phyloP scores from a whole-genome alignment of 306 rosid species.

The Trifolium pratense region DNA sequence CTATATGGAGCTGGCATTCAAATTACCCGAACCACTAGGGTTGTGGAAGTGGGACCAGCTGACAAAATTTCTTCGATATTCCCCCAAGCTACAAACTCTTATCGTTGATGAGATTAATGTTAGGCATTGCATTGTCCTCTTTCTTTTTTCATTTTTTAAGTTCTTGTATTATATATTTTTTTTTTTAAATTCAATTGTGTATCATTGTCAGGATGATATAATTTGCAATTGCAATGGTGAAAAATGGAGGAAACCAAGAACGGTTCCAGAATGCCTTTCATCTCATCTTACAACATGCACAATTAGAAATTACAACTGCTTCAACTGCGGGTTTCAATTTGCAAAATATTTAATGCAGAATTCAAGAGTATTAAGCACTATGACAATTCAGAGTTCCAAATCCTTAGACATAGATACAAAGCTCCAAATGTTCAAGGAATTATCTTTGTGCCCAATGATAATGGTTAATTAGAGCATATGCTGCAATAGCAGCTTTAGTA shows the following conservation, averaged over 20 bases:
- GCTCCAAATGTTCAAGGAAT: neutral
- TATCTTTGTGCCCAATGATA: neutral
- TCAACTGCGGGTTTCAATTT: neutral
- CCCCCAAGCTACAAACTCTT: constrained; percentile 19
- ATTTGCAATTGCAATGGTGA: accelerated
- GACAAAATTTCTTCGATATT: neutral
- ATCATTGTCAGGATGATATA: neutral
- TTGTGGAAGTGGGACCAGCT: neutral
- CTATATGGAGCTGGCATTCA: neutral
- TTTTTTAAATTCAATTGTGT: neutral
- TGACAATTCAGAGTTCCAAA: neutral
- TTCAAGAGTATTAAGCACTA: neutral
- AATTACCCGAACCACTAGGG: neutral
- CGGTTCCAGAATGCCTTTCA: neutral
- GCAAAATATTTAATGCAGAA: neutral
- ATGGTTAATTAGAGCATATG: no score
- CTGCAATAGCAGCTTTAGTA: no score
- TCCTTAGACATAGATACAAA: neutral
- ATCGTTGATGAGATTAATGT: neutral
- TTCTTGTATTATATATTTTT: neutral
- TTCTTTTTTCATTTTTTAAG: neutral
- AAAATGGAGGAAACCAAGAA: neutral
- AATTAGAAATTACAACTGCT: neutral
- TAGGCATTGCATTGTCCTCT: no score
- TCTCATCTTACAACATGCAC: constrained; percentile 3